A percentile compares a stretch with the other conserved stretches of the same genome.
These are phyloP conservation scores for Xanthoceras sorbifolium DNA, from an alignment of 345 rosid species.

Conservation along the genomic window DNA sequence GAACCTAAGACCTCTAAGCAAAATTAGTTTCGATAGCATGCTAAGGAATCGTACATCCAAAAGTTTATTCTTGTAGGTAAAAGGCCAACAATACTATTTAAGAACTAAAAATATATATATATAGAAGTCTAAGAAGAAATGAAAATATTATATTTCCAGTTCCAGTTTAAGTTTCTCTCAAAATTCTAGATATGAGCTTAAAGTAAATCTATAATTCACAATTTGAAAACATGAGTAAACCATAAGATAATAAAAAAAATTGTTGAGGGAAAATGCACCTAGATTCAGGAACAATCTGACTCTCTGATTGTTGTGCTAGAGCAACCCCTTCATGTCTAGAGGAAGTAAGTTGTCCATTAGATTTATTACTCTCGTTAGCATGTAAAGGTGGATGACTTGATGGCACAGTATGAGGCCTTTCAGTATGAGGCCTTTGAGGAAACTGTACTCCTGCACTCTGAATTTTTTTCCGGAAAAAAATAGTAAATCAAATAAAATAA, in stretches of 20 bases:
- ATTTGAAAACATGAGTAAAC: background rate
- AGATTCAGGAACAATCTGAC: slow-evolving; percentile 65
- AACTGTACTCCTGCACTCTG: slow-evolving; percentile 89
- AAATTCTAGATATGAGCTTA: background rate
- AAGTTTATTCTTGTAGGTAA: background rate
- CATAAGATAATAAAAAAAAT: slow-evolving; percentile 3
- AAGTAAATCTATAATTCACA: background rate
- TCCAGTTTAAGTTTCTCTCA: background rate
- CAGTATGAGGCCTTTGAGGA: slow-evolving; percentile 63
- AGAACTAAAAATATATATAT: too few species aligned
- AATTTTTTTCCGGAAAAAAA: background rate
- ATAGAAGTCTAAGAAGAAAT: background rate
- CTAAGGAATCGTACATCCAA: background rate
- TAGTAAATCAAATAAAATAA: slow-evolving; percentile 5
- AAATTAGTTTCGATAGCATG: background rate
- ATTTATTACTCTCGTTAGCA: slow-evolving; percentile 44
- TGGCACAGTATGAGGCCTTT: slow-evolving; percentile 40
- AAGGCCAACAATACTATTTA: background rate
- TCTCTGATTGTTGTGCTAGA: slow-evolving; percentile 44
- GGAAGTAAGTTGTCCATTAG: slow-evolving; percentile 60
- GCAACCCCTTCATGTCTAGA: slow-evolving; percentile 49
- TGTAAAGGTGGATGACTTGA: slow-evolving; percentile 43
- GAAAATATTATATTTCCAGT: background rate
- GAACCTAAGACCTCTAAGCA: background rate
- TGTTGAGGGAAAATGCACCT: slow-evolving; percentile 46